A percentile compares a stretch with the other conserved stretches of the same genome.
These are phyloP conservation scores for Yarrowia sp. DNA, from an alignment of 805 yeast species.

Conservation along the genomic window DNA sequence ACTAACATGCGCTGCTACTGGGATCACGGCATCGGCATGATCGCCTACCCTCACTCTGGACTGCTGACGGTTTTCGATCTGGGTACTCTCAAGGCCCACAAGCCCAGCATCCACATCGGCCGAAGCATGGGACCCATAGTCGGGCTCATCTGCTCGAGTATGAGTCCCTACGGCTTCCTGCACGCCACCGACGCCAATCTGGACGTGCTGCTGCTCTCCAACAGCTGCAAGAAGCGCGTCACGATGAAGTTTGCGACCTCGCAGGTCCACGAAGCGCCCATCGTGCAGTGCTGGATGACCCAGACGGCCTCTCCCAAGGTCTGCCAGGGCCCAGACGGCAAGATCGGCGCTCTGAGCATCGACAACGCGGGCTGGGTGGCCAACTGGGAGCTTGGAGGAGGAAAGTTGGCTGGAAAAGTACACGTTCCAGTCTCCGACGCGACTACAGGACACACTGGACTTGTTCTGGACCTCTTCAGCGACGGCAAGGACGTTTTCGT, in stretches of 20 bases:
- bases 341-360: slow-evolving; percentile 19
- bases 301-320: slow-evolving; percentile 11
- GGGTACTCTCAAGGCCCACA: slow-evolving; percentile 12
- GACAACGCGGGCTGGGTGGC: background rate
- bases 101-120: slow-evolving; percentile 14
- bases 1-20: slow-evolving; percentile 11
- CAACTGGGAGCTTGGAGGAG: slow-evolving; percentile 23
- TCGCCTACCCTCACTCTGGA: slow-evolving; percentile 11
- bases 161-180: slow-evolving; percentile 19
- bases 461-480: slow-evolving; percentile 17
- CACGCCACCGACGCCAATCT: slow-evolving; percentile 17
- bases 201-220: slow-evolving; percentile 5
- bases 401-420: slow-evolving; percentile 1
- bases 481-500: background rate
- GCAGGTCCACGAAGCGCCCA: slow-evolving; percentile 14
- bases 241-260: slow-evolving; percentile 12
- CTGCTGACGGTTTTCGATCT: slow-evolving; percentile 3
- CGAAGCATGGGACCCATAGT: slow-evolving; percentile 16
- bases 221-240: slow-evolving; percentile 10
- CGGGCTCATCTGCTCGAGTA: slow-evolving; percentile 1
- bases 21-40: slow-evolving; percentile 17
- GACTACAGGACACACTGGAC: slow-evolving; percentile 10
- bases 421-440: background rate
- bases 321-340: slow-evolving; percentile 12
- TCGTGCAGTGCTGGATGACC: slow-evolving; percentile 21